Evolutionary conservation across 768 basidiomycete genomes (phyloP), one percentile per base, ranked within the genome.

Genomic region (Kwoniella newhampshirensis): DNA sequence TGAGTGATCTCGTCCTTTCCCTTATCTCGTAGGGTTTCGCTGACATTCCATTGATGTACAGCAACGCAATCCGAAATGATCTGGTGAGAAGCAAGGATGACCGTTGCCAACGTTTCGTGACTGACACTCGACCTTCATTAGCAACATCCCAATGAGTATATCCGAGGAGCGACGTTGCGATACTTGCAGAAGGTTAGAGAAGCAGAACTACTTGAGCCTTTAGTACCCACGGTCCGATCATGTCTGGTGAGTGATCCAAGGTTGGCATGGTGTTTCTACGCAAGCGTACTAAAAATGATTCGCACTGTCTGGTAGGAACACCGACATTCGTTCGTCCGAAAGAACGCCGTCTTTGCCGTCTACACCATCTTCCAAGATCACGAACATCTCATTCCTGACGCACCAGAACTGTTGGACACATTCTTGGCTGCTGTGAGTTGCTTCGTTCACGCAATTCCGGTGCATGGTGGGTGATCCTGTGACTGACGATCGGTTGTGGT

Each of bases 71-170:
- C 75, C 88, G 92, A 60, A 96, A 97, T 77, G 94, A 99, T 80
- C 84, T 98, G 52, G 91, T 92, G 63, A 64, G 88, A 80, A 15
- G 27, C 27, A 51, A 12, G 15, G 8, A 7, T 21, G 8, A 9
- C n/a, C n/a, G n/a, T n/a, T n/a, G 36, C 36, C 36, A 37, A n/a
- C 11, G 36, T 9, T 37, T n/a, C 36, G 20, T 12, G 12, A 17
- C 53, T 48, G 9, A 25, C 25, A 51, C 39, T 21, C 20, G 6
- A 20, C 5, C 62, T n/a, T n/a, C n/a, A n/a, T n/a, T n/a, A 93
- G 89, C 93, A 98, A 92, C 96, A 99, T 71, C 93, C 94, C 8
- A 98, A 99, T 70, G 96, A 99, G 80, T 99, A 97, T 77, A 96
- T 99, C 68, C 89, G 96, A 35, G 96, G 96, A 42, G 90, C 92